Evolutionary conservation across 805 yeast genomes (phyloP), one percentile per base, ranked within the genome.

Genomic region (Pichia sporocuriosa): DNA sequence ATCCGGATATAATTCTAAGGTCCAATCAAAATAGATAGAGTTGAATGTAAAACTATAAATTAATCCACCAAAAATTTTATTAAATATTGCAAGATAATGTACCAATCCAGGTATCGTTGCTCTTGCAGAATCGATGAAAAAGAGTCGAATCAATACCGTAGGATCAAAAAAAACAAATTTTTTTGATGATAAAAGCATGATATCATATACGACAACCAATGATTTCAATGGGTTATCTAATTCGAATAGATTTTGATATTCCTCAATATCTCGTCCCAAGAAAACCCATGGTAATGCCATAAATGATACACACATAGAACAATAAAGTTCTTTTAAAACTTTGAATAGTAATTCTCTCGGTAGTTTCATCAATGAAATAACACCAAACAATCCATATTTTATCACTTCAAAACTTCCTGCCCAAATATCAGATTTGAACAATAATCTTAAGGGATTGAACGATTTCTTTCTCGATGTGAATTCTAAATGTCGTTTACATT

Each of bases 211-310:
- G 27, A 22, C n/a, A n/a, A n/a, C n/a, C n/a, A n/a, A n/a, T n/a
- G n/a, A n/a, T n/a, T n/a, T n/a, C n/a, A n/a, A n/a, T n/a, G n/a
- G n/a, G 29, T 26, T 11, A 12, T 26, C 13, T 22, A 27, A 20
- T 11, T 11, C 10, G 19, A 23, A n/a, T 17, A 17, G 20, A 23
- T 24, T 35, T 23, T 13, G 30, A 27, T 15, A 37, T 12, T 37
- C 40, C 4, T 21, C 13, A 15, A 39, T 26, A 26, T 34, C 29
- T 17, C 39, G 25, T 17, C 30, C 35, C 7, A 40, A 23, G 7
- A 16, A 10, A 6, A 29, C 4, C 38, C 38, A 40, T 16, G 43
- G 43, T n/a, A 39, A 16, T 6, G 24, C 17, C 4, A 32, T 19
- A 36, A 17, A 26, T 13, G 25, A 8, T 7, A 13, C 6, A 11